phyloP scores from a whole-genome alignment of 768 basidiomycete genomes.

The Pulveroboletus sp. region DNA sequence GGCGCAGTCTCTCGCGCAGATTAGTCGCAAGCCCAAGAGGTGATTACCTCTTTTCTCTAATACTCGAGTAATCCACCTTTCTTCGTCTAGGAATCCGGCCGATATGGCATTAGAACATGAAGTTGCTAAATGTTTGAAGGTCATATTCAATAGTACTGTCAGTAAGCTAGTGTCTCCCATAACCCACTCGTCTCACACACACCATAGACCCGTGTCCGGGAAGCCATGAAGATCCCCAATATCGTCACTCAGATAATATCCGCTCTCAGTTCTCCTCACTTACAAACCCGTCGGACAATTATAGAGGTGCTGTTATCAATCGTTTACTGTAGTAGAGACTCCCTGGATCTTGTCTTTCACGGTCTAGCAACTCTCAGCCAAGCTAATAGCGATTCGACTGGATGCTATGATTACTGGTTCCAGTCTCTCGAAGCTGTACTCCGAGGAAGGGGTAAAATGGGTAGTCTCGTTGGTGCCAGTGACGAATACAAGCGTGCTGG shows the following conservation, averaged over 20 bases:
- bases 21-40: slow-evolving; percentile 72
- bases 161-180: slow-evolving; percentile 19
- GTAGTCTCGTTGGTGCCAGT: slow-evolving; percentile 91
- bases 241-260: slow-evolving; percentile 78
- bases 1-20: slow-evolving; percentile 68
- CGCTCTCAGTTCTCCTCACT: slow-evolving; percentile 74
- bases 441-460: slow-evolving; percentile 88
- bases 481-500: slow-evolving; percentile 75
- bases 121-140: slow-evolving; percentile 80
- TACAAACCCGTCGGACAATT: slow-evolving; percentile 72
- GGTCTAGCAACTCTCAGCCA: slow-evolving; percentile 72
- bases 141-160: slow-evolving; percentile 68
- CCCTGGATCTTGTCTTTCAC: slow-evolving; percentile 62
- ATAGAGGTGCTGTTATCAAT: slow-evolving; percentile 77
- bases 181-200: slow-evolving; percentile 8
- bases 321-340: slow-evolving; percentile 59
- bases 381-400: slow-evolving; percentile 51
- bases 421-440: slow-evolving; percentile 71
- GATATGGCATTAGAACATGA: slow-evolving; percentile 82
- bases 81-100: slow-evolving; percentile 25
- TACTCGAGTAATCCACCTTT: not conserved
- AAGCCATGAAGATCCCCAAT: slow-evolving; percentile 66
- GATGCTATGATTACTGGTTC: slow-evolving; percentile 86
- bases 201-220: slow-evolving; percentile 56
- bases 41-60: slow-evolving; percentile 25